Evolutionary conservation across 2,329 filamentous ascomycete species (phyloP).

Genomic region (Elsinoe batatas): DNA sequence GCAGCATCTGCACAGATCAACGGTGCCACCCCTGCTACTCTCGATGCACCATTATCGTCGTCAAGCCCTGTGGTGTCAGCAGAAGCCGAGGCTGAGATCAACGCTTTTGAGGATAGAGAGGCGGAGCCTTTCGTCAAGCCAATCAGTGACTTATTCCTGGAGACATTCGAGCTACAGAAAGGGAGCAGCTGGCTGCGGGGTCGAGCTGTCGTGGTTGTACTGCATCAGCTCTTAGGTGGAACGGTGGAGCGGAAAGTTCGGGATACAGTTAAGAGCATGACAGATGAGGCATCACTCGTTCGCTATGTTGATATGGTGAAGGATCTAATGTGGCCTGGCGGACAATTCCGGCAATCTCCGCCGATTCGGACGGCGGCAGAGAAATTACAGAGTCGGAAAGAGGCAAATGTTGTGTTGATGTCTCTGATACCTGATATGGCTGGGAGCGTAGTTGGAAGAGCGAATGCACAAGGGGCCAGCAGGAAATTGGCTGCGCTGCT

Average conservation of each 20-base stretch:
- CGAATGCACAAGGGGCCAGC: conserved; percentile 84
- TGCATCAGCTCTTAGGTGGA: conserved; percentile 89
- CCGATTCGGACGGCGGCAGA: conserved; percentile 57
- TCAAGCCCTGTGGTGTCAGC: conserved; percentile 29
- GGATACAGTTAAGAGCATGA: conserved; percentile 63
- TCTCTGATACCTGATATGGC: conserved; percentile 86
- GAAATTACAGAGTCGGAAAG: conserved; percentile 69
- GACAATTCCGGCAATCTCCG: conserved; percentile 41
- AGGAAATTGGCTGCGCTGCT: conserved; percentile 80
- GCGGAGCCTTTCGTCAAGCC: conserved; percentile 95
- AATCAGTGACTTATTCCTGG: conserved; percentile 94
- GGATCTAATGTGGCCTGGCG: conserved; percentile 74
- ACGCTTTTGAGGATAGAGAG: conserved; percentile 83
- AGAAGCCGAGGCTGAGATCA: conserved; percentile 88
- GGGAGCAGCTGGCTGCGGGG: conserved; percentile 97
- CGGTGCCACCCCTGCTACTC: conserved; percentile 36
- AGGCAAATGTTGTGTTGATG: conserved; percentile 80
- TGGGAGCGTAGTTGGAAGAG: conserved; percentile 82
- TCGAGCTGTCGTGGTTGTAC: conserved; percentile 85
- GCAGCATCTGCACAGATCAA: conserved; percentile 51
- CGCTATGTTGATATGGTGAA: conserved; percentile 65
- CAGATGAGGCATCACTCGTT: conserved; percentile 69
- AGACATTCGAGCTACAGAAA: conserved; percentile 86
- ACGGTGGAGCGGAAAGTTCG: conserved; percentile 94
- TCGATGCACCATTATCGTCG: conserved; percentile 33